A percentile compares a stretch with the other conserved stretches of the same genome.
Evolutionary conservation across 495 filamentous ascomycete species (phyloP).

Genomic region (Trichoderma virens): DNA sequence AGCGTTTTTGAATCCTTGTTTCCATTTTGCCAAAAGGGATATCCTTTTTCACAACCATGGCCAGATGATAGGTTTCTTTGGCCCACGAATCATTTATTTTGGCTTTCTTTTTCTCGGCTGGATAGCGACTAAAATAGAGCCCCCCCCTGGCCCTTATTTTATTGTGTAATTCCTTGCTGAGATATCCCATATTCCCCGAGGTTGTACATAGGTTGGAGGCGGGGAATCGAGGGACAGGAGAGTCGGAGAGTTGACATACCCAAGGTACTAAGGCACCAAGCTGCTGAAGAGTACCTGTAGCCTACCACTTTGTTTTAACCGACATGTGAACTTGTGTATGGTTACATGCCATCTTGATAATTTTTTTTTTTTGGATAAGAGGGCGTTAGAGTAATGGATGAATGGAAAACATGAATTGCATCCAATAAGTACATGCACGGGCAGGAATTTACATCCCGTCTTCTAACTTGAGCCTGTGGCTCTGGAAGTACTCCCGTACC

Average conservation of each 20-base stretch:
- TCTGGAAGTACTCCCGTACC: not conserved
- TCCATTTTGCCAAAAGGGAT: no score
- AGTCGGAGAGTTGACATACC: not conserved
- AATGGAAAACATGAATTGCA: not conserved
- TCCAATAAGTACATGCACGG: no score
- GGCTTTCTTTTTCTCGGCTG: not conserved
- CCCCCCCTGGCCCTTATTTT: not conserved
- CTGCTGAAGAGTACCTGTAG: no score
- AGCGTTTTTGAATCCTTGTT: not conserved
- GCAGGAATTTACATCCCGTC: no score
- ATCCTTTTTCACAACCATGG: not conserved
- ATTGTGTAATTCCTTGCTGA: not conserved
- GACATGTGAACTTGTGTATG: not conserved
- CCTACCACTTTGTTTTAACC: not conserved
- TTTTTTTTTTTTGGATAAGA: not conserved
- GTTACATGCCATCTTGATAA: not conserved
- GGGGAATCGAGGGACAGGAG: not conserved
- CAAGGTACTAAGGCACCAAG: not conserved
- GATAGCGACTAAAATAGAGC: not conserved
- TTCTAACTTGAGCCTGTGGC: no score
- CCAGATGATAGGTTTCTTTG: not conserved
- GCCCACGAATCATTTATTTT: not conserved
- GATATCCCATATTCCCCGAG: not conserved
- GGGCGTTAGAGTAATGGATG: not conserved
- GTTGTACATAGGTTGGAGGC: not conserved